These are phyloP conservation scores for Acacia pycnantha DNA, from an alignment of 331 rosid species.

Conservation along the genomic window DNA sequence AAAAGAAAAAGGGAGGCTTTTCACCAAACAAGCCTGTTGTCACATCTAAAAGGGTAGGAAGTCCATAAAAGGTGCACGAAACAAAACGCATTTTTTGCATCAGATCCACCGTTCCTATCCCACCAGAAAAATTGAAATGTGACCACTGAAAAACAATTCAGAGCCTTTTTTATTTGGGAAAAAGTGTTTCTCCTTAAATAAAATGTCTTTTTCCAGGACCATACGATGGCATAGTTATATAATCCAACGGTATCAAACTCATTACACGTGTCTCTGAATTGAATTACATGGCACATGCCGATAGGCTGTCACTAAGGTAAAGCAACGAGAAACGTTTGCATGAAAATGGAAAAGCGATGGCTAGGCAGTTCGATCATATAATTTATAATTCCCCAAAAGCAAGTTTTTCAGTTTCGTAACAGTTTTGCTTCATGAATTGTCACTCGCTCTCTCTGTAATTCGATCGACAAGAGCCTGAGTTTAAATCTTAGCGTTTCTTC, in stretches of 20 bases:
- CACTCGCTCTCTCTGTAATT: conserved; percentile 6
- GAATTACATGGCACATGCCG: background rate
- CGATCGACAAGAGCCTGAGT: conserved; percentile 23
- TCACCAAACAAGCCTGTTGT: too few relatives aligned
- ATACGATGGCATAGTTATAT: background rate
- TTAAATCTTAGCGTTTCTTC: conserved; percentile 19
- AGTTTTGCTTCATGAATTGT: background rate
- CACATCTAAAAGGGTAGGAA: conserved; percentile 1
- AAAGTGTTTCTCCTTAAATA: too few relatives aligned
- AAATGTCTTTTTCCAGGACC: background rate
- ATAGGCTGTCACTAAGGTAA: background rate
- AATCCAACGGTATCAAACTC: conserved; percentile 10
- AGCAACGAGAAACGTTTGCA: background rate
- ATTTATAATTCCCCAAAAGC: background rate
- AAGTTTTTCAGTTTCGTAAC: background rate
- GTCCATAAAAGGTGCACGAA: background rate
- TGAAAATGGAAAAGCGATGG: background rate
- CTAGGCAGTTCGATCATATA: conserved; percentile 28
- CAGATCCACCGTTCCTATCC: background rate
- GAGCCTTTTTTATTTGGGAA: background rate
- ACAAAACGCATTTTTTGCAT: background rate
- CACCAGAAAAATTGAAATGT: background rate
- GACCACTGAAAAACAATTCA: background rate
- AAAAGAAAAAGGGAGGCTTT: too few relatives aligned
- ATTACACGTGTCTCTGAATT: conserved; percentile 15